Evolutionary conservation across 2,329 filamentous ascomycete species (phyloP), one percentile per base, ranked within the genome.

Genomic region (Thielaviopsis punctulata): DNA sequence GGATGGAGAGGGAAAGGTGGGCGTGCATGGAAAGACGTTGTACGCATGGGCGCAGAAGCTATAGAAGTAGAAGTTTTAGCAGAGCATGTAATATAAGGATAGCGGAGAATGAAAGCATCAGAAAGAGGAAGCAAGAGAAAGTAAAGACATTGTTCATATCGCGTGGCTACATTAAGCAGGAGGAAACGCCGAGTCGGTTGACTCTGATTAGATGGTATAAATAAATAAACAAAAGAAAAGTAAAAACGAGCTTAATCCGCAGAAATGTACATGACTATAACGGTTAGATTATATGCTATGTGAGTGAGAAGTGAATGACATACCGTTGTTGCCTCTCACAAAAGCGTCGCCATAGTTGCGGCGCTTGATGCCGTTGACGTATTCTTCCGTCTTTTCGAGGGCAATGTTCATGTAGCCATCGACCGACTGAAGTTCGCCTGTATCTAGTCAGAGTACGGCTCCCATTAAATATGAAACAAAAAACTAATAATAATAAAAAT

Each of bases 371-470:
- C 89, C 90, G 62, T 94, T 84, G 59, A 95, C 84, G 60, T 82
- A 88, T 69, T 98, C 92, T 58, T 86, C 82, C 19, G 88, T 94
- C 69, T 95, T 92, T 68, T 98, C 92, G 25, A 98, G 77, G 12
- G 92, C 90, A 65, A 98, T 95, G 70, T 98, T 98, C 92, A 98
- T 98, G 70, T 96, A 98, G 50, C 92, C 92, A 66, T 98, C 92
- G 48, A 98, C 90, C 0, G 89, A 95, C 65, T 96, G 89, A 36
- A 96, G 76, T 65, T 95, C 88, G 60, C 92, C 90, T 95, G 57
- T 18, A 30, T 10, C 6, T 15, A 30, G 19, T 39, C 24, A 46
- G 25, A 8, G 18, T 36, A 2, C 12, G 41, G 13, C 3, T 2
- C 13, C 22, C n/a, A 45, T 30, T 15, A 43, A 13, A 10, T 24